phyloP scores from a whole-genome alignment of 2,329 filamentous ascomycete species.

The Cercospora sp. region DNA sequence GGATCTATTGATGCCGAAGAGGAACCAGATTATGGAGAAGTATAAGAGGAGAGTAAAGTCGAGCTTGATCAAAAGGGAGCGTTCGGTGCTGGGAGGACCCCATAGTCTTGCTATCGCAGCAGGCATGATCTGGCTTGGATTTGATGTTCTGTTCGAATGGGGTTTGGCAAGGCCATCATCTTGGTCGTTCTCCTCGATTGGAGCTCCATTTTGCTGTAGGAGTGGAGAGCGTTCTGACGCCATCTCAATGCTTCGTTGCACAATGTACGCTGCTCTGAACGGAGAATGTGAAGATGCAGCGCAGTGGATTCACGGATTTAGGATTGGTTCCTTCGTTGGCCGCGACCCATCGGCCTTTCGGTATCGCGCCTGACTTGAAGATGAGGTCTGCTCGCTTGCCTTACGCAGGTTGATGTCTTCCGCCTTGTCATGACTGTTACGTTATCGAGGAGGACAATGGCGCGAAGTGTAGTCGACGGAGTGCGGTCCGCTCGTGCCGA shows the following conservation, averaged over 20 bases:
- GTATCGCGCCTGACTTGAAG: not conserved
- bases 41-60: constrained; percentile 35
- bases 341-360: not conserved
- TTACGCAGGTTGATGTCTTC: not conserved
- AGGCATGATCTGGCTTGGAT: not conserved
- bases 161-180: not conserved
- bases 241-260: constrained; percentile 6
- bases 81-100: constrained; percentile 19
- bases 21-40: constrained; percentile 51
- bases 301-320: not conserved
- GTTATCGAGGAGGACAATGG: not conserved
- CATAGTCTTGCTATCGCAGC: constrained; percentile 14
- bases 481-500: not conserved
- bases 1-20: constrained; percentile 49
- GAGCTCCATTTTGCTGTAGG: not conserved
- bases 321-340: not conserved
- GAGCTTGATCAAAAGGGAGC: constrained; percentile 23
- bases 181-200: not conserved
- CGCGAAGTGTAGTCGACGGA: not conserved
- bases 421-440: not conserved
- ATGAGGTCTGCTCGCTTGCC: not conserved
- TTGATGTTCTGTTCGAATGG: not conserved
- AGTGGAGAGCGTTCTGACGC: constrained; percentile 9
- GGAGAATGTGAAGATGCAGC: not conserved
- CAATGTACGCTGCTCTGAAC: not conserved